These are phyloP conservation scores for Penicillium verhagenii DNA, from an alignment of 495 filamentous ascomycete genomes.

Conservation along the genomic window DNA sequence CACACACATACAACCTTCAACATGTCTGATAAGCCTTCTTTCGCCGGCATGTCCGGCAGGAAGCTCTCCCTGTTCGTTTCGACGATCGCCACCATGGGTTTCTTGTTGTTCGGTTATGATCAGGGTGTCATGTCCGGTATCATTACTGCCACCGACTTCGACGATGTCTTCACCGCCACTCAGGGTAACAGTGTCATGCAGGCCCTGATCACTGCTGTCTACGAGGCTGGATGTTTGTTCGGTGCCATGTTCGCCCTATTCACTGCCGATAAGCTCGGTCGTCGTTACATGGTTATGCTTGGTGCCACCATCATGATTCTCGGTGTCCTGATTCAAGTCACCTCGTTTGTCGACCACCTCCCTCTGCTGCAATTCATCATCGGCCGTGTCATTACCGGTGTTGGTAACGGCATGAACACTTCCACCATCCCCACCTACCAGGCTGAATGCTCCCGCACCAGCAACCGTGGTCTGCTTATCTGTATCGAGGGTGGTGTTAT, in stretches of 20 bases:
- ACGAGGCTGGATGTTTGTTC: conserved; percentile 72
- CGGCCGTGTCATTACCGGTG: conserved; percentile 69
- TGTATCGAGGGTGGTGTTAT: conserved; percentile 82
- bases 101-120: conserved; percentile 44
- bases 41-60: conserved; percentile 63
- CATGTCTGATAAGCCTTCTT: conserved; percentile 44
- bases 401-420: conserved; percentile 79
- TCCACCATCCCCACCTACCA: conserved; percentile 80
- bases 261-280: conserved; percentile 66
- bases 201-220: conserved; percentile 78
- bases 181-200: conserved; percentile 68
- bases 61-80: conserved; percentile 63
- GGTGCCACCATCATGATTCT: conserved; percentile 79
- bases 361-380: conserved; percentile 69
- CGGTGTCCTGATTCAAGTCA: conserved; percentile 74
- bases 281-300: conserved; percentile 57
- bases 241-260: conserved; percentile 71
- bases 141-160: conserved; percentile 71
- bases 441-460: conserved; percentile 71
- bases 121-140: conserved; percentile 79
- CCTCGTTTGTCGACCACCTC: conserved; percentile 45
- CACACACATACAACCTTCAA: background rate
- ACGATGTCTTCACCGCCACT: conserved; percentile 65
- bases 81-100: conserved; percentile 68
- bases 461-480: conserved; percentile 77